Evolutionary conservation across 257 asterid genomes (phyloP), one percentile per base, ranked within the genome.

Genomic region (Nemophila menziesii): DNA sequence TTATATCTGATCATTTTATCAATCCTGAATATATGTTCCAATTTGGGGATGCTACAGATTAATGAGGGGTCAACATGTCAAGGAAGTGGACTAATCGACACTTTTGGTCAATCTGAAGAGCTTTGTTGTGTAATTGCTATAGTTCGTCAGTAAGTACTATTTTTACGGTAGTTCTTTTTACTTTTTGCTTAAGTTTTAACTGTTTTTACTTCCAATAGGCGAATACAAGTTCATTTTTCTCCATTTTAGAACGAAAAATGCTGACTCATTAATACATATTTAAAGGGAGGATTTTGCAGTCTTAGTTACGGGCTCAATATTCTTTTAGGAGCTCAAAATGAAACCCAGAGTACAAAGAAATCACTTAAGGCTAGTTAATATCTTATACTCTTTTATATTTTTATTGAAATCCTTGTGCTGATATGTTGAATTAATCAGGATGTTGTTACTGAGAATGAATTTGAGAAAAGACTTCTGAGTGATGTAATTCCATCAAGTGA

Each of bases 121-220:
- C 74, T 89, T 43, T 93, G 90, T 33, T 84, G 97, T 70, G 95
- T 89, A 54, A 85, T 89, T 68, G 78, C 93, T 52, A 54, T 89
- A 55, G 57, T 89, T 54, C 92, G 97, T 48, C 97, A 89, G 97
- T 89, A 68, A 75, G 92, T n/a, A n/a, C n/a, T n/a, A n/a, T n/a
- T n/a, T n/a, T n/a, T n/a, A n/a, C n/a, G n/a, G n/a, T n/a, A n/a
- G n/a, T n/a, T n/a, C n/a, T n/a, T n/a, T n/a, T n/a, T n/a, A n/a
- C n/a, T n/a, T n/a, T n/a, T n/a, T n/a, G n/a, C n/a, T n/a, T n/a
- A n/a, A n/a, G n/a, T n/a, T n/a, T n/a, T n/a, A n/a, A n/a, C n/a
- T n/a, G n/a, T n/a, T n/a, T n/a, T n/a, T n/a, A n/a, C n/a, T n/a
- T n/a, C n/a, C n/a, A n/a, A n/a, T n/a, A n/a, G n/a, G n/a, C n/a